Percentiles rank a stretch among this genome's conserved stretches.
Conservation (phyloP, 306 rosid genomes). For the Aeschynomene evenia region DNA sequence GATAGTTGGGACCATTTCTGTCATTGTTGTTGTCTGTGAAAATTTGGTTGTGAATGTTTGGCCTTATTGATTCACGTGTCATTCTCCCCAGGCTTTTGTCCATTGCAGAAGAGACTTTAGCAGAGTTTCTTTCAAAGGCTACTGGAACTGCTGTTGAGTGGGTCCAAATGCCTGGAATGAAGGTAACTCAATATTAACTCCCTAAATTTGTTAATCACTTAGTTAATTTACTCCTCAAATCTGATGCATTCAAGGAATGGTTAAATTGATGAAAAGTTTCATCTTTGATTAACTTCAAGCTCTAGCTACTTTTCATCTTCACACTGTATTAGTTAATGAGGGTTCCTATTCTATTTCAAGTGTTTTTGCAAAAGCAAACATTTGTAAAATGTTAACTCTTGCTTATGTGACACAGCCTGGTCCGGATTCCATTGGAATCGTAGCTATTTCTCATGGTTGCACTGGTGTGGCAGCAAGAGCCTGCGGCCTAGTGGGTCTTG, state of each 20-base stretch:
- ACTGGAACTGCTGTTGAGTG: constrained; percentile 99
- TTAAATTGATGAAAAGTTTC: neutral
- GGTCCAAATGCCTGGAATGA: constrained; percentile 99
- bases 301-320: neutral
- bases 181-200: constrained; percentile 45
- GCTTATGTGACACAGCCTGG: constrained; percentile 73
- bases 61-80: constrained; percentile 44
- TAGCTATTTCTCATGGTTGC: constrained; percentile 99
- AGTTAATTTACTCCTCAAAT: neutral
- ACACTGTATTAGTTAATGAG: neutral
- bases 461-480: constrained; percentile 99
- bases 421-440: constrained; percentile 99
- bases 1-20: constrained; percentile 59
- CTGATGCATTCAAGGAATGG: neutral
- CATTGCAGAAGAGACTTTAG: constrained; percentile 99
- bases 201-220: neutral
- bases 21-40: constrained; percentile 37
- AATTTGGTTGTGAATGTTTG: constrained; percentile 38
- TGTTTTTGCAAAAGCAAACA: neutral
- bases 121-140: constrained; percentile 99
- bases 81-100: constrained; percentile 85
- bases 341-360: neutral
- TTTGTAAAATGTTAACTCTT: constrained; percentile 5
- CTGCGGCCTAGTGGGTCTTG: constrained; percentile 99
- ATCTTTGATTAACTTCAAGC: neutral